phyloP scores from a whole-genome alignment of 441 rosid genomes.

The Viola pubescens region DNA sequence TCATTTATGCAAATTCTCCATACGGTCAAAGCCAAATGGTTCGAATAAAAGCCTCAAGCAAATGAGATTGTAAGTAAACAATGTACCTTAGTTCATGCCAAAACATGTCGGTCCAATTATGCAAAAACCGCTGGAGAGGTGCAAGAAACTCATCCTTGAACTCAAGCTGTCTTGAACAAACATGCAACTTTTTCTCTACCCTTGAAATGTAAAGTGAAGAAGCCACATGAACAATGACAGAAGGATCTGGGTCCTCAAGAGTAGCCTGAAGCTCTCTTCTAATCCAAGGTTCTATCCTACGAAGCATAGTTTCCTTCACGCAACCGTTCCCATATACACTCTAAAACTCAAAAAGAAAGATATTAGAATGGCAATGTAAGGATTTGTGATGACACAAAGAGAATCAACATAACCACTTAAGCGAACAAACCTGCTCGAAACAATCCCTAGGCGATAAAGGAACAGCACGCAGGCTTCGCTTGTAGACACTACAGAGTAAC shows the following conservation, averaged over 20 bases:
- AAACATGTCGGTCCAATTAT: slow-evolving; percentile 33
- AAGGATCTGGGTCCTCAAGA: slow-evolving; percentile 62
- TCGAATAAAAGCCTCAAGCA: neutral
- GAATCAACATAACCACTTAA: neutral
- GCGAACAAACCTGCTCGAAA: slow-evolving; percentile 27
- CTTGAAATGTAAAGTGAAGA: slow-evolving; percentile 42
- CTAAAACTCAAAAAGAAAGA: slow-evolving; percentile 20
- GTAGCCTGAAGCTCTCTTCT: slow-evolving; percentile 60
- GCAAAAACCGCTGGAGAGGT: slow-evolving; percentile 42
- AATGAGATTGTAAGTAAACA: neutral
- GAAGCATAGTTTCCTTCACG: slow-evolving; percentile 27
- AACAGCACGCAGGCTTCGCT: slow-evolving; percentile 38
- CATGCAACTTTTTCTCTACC: slow-evolving; percentile 30
- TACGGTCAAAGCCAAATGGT: neutral
- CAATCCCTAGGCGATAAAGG: slow-evolving; percentile 27
- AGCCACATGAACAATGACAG: slow-evolving; percentile 58
- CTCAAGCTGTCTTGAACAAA: slow-evolving; percentile 18
- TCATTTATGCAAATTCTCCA: neutral
- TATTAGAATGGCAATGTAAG: neutral
- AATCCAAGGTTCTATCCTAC: slow-evolving; percentile 61
- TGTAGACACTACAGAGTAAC: slow-evolving; percentile 37
- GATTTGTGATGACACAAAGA: neutral
- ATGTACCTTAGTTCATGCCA: slow-evolving; percentile 70
- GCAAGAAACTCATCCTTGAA: slow-evolving; percentile 23
- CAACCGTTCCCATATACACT: slow-evolving; percentile 21